Conservation (phyloP, 352 stramenopile species). For the Phytophthora sp. region DNA sequence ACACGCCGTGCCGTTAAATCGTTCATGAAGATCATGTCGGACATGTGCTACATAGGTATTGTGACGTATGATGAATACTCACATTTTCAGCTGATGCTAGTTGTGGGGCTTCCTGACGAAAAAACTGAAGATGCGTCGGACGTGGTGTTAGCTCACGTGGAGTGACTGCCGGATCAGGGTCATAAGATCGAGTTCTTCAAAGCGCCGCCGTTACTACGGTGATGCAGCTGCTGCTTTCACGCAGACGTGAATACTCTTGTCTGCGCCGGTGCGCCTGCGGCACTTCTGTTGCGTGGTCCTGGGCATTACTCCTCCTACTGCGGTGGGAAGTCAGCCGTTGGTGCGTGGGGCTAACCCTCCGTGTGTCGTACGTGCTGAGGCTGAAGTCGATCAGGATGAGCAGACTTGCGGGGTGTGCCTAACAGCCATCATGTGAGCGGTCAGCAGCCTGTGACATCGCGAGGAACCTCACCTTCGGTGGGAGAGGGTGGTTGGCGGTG, state of each 20-base stretch:
- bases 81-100: constrained; percentile 18
- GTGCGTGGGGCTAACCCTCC: not conserved
- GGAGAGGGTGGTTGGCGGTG: not conserved
- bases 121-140: constrained; percentile 7
- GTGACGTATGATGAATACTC: not conserved
- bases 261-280: not conserved
- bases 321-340: not conserved
- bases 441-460: not conserved
- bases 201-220: not conserved
- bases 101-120: not conserved
- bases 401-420: not conserved
- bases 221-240: not conserved
- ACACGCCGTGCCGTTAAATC: constrained; percentile 3
- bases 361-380: not conserved
- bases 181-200: constrained; percentile 1
- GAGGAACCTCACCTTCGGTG: constrained; percentile 1
- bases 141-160: constrained; percentile 5
- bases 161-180: constrained; percentile 14
- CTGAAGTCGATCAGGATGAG: not conserved
- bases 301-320: not conserved
- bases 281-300: not conserved
- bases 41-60: constrained; percentile 21
- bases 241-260: not conserved
- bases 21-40: constrained; percentile 25
- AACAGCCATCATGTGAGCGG: not conserved